A percentile compares a stretch with the other conserved stretches of the same genome.
These are phyloP conservation scores for Alternaria solani DNA, from an alignment of 2,329 filamentous ascomycete species.

Conservation along the genomic window DNA sequence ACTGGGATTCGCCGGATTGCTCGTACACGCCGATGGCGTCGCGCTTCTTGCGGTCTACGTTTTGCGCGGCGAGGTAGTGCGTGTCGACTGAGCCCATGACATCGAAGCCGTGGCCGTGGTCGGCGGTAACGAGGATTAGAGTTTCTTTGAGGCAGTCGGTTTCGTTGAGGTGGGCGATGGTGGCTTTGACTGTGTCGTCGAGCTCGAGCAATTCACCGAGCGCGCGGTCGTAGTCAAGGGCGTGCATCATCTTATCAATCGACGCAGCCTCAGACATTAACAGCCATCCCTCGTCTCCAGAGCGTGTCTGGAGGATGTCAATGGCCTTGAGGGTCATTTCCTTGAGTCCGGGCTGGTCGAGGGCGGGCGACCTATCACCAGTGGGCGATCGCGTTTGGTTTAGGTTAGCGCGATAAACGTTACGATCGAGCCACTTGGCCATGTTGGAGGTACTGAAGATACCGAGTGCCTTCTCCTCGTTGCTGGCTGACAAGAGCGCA, in stretches of 20 bases:
- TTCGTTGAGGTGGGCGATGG: slow-evolving; percentile 72
- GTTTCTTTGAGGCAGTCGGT: slow-evolving; percentile 76
- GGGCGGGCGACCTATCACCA: slow-evolving; percentile 69
- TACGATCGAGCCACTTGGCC: slow-evolving; percentile 86
- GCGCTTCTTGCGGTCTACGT: slow-evolving; percentile 75
- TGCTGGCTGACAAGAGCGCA: slow-evolving; percentile 66
- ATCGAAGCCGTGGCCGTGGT: slow-evolving; percentile 89
- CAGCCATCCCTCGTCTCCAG: slow-evolving; percentile 78
- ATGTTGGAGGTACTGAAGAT: slow-evolving; percentile 79
- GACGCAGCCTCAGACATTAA: slow-evolving; percentile 87
- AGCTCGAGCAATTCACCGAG: slow-evolving; percentile 85
- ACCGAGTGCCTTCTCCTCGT: slow-evolving; percentile 72
- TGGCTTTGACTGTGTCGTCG: slow-evolving; percentile 81
- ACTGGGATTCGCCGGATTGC: slow-evolving; percentile 77
- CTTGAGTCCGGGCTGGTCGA: slow-evolving; percentile 82
- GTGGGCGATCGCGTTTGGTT: slow-evolving; percentile 73
- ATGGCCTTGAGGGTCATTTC: slow-evolving; percentile 91
- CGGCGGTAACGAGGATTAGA: slow-evolving; percentile 81
- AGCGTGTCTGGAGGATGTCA: slow-evolving; percentile 73
- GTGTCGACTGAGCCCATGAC: slow-evolving; percentile 86
- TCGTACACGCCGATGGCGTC: slow-evolving; percentile 77
- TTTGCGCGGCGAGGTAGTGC: slow-evolving; percentile 72
- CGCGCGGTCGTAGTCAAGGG: slow-evolving; percentile 82
- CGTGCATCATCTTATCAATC: slow-evolving; percentile 91
- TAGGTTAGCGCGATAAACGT: slow-evolving; percentile 77